Base-by-base conservation (phyloP, 116 monocot genomes). In the Phalaenopsis hybrid region DNA sequence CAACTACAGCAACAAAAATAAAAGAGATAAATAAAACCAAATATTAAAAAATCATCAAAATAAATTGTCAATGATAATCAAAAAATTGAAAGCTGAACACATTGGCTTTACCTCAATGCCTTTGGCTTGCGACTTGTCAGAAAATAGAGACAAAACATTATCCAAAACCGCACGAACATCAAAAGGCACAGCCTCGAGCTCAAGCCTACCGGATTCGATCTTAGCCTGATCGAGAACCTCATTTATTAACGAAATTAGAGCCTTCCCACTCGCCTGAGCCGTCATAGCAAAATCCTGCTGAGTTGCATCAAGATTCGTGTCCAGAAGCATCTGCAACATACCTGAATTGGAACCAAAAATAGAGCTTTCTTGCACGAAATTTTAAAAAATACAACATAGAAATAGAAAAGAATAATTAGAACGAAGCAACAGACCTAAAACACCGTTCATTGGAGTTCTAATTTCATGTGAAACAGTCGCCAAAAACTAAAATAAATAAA, bases 391-490 rank as follows among this genome's bases (percentile, higher is more conserved):
- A 82, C 21, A 21, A 52, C 33, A 41, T 68, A 0, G 44, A 68
- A 1, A 8, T 6, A 68, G 63, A 85, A 74, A 34, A 55, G 49
- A 57, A 82, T 31, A 21, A 50, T 74, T 12, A 16, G 33, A 70
- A 46, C 57, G 34, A 49, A 69, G 46, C 51, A 17, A 88, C 86
- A 78, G 16, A 95, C 95, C 95, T 89, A 96, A 87, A 63, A 96
- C 95, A 48, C 95, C 95, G 79, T 96, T 96, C 95, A 96, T 96
- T 51, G 95, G 95, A 28, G 95, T 95, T 81, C 95, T 86, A 80
- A 95, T 93, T 82, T 95, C 95, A 86, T 95, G 95, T 4, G 95
- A 95, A 79, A 95, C 95, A 23, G 95, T 96, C 9, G 93, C 95
- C 68, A 95, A 85, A 89, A 96, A 96, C 95, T 96, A 59, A 85